A percentile compares a stretch with the other conserved stretches of the same genome.
phyloP scores from a whole-genome alignment of 2,329 filamentous ascomycete genomes.

The Paracorniculantispora psalliotae region DNA sequence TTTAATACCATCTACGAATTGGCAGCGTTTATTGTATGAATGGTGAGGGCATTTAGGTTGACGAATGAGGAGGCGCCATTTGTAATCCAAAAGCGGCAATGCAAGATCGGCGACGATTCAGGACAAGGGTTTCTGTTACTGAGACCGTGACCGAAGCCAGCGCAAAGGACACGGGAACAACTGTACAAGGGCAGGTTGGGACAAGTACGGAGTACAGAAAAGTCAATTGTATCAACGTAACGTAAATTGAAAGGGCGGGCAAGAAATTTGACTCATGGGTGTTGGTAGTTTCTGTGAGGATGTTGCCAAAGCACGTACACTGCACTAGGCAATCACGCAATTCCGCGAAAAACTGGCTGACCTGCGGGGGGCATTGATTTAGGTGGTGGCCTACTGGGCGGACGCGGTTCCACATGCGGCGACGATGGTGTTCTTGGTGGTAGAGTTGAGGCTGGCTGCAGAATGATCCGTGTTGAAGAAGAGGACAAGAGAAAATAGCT shows the following conservation, averaged over 20 bases:
- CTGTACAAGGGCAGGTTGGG: no score
- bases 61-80: slow-evolving; percentile 16
- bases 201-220: no score
- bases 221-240: neutral
- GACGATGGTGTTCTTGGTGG: neutral
- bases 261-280: no score
- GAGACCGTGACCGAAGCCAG: no score
- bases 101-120: neutral
- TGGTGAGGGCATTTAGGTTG: neutral
- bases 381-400: slow-evolving; percentile 12
- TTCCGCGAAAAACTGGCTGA: slow-evolving; percentile 23
- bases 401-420: neutral
- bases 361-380: slow-evolving; percentile 21
- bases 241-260: neutral
- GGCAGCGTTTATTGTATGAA: neutral
- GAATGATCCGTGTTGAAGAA: neutral
- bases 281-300: neutral
- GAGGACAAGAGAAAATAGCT: neutral
- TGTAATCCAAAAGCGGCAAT: slow-evolving; percentile 18
- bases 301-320: slow-evolving; percentile 11
- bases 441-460: no score
- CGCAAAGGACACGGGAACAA: no score
- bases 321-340: slow-evolving; percentile 33
- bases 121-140: no score
- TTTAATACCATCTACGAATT: neutral